Percentiles rank a stretch among this genome's conserved stretches.
phyloP scores from a whole-genome alignment of 345 rosid genomes.

The Eucalyptus polyanthemos region DNA sequence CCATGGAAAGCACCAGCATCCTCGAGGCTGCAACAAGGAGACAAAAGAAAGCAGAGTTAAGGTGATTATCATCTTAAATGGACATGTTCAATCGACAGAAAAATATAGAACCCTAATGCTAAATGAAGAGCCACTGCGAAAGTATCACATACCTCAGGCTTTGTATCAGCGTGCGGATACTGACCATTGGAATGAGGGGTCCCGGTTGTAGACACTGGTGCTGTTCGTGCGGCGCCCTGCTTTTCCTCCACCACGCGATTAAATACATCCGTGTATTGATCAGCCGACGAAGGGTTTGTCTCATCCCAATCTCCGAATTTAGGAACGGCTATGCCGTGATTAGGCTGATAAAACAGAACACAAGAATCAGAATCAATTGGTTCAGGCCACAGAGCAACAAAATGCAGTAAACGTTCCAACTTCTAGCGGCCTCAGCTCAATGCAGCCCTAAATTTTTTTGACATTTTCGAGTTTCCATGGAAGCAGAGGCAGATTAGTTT shows the following conservation, averaged over 20 bases:
- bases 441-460: not conserved
- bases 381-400: not conserved
- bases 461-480: not conserved
- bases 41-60: not conserved
- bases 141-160: not conserved
- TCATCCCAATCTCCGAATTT: conserved; percentile 32
- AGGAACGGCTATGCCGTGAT: conserved; percentile 9
- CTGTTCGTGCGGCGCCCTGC: not conserved
- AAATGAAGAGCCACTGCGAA: not conserved
- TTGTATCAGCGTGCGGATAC: not conserved
- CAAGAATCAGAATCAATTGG: not conserved
- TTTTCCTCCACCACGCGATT: conserved; percentile 12
- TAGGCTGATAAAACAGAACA: conserved; percentile 2
- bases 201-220: not conserved
- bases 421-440: not conserved
- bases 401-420: not conserved
- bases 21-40: not conserved
- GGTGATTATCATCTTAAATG: not conserved
- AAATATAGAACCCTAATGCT: not conserved
- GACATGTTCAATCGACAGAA: not conserved
- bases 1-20: conserved; percentile 3
- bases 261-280: conserved; percentile 16
- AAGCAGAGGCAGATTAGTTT: not conserved
- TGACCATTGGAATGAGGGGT: not conserved
- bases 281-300: conserved; percentile 15